phyloP scores from a whole-genome alignment of 805 yeast species.

The Yarrowia yakushimensis region DNA sequence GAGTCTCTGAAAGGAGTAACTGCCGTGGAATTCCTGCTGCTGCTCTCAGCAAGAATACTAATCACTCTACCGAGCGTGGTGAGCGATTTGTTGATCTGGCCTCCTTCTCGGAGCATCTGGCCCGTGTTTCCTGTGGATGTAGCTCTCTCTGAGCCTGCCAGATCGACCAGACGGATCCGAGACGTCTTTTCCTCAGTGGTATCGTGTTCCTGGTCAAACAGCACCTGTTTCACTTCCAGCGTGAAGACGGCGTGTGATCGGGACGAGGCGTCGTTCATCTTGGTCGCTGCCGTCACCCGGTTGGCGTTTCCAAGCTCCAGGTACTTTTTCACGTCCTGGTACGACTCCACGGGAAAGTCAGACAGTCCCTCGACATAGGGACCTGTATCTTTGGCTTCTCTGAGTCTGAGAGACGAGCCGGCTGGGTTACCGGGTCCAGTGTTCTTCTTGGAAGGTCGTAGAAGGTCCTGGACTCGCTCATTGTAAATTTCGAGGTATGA shows the following conservation, averaged over 20 bases:
- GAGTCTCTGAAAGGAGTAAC: slow-evolving; percentile 74
- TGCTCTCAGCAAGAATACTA: slow-evolving; percentile 45
- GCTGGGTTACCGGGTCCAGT: slow-evolving; percentile 27
- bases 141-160: slow-evolving; percentile 80
- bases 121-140: slow-evolving; percentile 57
- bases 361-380: slow-evolving; percentile 68
- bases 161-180: slow-evolving; percentile 64
- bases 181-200: slow-evolving; percentile 51
- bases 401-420: slow-evolving; percentile 43
- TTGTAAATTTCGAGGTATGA: slow-evolving; percentile 76
- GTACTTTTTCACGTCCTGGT: slow-evolving; percentile 47
- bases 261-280: slow-evolving; percentile 68
- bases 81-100: slow-evolving; percentile 71
- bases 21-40: slow-evolving; percentile 22
- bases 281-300: slow-evolving; percentile 69
- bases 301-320: slow-evolving; percentile 51
- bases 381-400: slow-evolving; percentile 64
- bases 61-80: slow-evolving; percentile 75
- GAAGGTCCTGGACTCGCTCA: slow-evolving; percentile 67
- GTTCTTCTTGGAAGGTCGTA: slow-evolving; percentile 34
- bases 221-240: slow-evolving; percentile 56
- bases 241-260: slow-evolving; percentile 81
- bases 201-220: slow-evolving; percentile 37
- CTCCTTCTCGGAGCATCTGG: slow-evolving; percentile 64
- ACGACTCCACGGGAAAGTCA: slow-evolving; percentile 50